Evolutionary conservation across 1,284 basidiomycete species (phyloP).

Genomic region (Cerrena zonata): DNA sequence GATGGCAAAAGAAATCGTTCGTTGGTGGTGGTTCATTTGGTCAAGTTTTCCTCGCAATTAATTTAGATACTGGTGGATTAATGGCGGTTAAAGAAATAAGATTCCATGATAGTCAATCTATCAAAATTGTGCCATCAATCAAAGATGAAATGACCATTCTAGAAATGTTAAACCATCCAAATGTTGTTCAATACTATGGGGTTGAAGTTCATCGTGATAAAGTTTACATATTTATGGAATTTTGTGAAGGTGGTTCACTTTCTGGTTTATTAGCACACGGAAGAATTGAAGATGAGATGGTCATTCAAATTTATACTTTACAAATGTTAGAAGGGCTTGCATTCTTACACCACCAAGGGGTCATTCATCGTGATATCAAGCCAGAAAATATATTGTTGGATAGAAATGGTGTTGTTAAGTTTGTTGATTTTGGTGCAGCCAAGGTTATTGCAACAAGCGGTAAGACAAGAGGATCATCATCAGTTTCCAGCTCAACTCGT

Average conservation of each 20-base stretch:
- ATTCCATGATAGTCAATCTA: slow-evolving; percentile 85
- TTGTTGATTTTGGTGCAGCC: slow-evolving; percentile 96
- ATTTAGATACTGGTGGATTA: slow-evolving; percentile 90
- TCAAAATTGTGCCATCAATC: slow-evolving; percentile 86
- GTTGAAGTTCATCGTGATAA: slow-evolving; percentile 98
- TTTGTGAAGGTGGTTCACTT: slow-evolving; percentile 91
- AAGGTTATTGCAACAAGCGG: slow-evolving; percentile 91
- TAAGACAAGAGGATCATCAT: too few relatives aligned
- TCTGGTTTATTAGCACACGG: slow-evolving; percentile 88
- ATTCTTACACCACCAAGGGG: slow-evolving; percentile 94
- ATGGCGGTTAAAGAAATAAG: slow-evolving; percentile 99
- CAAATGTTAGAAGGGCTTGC: slow-evolving; percentile 93
- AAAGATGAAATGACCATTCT: slow-evolving; percentile 96
- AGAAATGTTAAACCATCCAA: slow-evolving; percentile 97
- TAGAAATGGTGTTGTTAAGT: slow-evolving; percentile 91
- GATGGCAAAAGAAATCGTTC: slow-evolving; percentile 97
- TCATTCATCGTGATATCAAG: slow-evolving; percentile 98
- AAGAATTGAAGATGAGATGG: slow-evolving; percentile 92
- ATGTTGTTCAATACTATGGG: slow-evolving; percentile 98
- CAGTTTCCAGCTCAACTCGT: too few relatives aligned
- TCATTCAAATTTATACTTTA: slow-evolving; percentile 92
- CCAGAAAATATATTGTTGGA: slow-evolving; percentile 97
- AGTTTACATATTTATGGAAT: slow-evolving; percentile 99
- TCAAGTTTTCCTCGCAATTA: slow-evolving; percentile 95
- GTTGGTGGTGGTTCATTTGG: slow-evolving; percentile 97